Evolutionary conservation across 2,329 filamentous ascomycete genomes (phyloP).

Genomic region (Beauveria pseudobassiana): DNA sequence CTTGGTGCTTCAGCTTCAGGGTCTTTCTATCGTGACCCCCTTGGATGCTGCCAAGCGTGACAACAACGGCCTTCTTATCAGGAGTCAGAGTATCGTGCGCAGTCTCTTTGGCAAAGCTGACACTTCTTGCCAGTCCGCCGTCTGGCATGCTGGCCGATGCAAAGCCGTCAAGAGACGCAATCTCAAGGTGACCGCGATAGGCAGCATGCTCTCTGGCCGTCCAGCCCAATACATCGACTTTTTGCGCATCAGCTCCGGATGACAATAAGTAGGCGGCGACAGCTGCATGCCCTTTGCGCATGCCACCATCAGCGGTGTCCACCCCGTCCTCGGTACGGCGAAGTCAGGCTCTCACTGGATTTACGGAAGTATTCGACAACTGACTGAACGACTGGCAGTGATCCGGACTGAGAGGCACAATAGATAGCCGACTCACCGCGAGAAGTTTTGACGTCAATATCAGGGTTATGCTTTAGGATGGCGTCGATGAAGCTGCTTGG

Average conservation of each 20-base stretch:
- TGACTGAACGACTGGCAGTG: constrained; percentile 2
- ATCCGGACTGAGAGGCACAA: constrained; percentile 18
- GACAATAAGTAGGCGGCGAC: constrained; percentile 21
- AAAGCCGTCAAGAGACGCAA: constrained; percentile 16
- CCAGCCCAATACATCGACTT: constrained; percentile 21
- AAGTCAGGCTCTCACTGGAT: constrained; percentile 13
- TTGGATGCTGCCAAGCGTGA: constrained; percentile 14
- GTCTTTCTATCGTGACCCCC: constrained; percentile 10
- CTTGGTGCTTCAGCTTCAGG: neutral
- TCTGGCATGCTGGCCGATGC: neutral
- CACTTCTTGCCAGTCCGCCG: neutral
- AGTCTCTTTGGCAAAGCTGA: neutral
- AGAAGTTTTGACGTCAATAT: neutral
- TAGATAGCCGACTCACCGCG: constrained; percentile 18
- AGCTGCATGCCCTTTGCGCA: constrained; percentile 18
- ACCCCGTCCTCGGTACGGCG: constrained; percentile 18
- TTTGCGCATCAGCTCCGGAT: constrained; percentile 15
- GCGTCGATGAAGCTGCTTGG: neutral
- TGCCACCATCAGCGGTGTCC: constrained; percentile 27
- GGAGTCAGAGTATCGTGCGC: neutral
- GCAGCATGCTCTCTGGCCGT: constrained; percentile 27
- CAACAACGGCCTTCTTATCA: constrained; percentile 8
- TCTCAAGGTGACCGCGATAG: constrained; percentile 24
- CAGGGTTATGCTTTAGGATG: neutral
- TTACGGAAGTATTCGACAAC: constrained; percentile 14